Evolutionary conservation across 352 stramenopile genomes (phyloP).

Genomic region (Thraustochytrium striatum): DNA sequence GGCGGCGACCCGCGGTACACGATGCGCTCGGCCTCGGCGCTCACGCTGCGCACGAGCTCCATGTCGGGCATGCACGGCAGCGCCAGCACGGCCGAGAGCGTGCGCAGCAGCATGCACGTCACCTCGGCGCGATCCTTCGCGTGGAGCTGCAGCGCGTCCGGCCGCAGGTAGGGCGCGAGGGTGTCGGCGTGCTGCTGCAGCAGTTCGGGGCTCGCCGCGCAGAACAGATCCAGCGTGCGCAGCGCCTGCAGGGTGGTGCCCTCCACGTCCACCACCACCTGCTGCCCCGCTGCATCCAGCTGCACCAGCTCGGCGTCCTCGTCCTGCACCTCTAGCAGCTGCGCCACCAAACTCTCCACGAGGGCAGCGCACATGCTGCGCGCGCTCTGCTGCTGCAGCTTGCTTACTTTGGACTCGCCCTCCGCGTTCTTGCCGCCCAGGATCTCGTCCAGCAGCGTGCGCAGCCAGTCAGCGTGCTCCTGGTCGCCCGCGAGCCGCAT

Average conservation of each 20-base stretch:
- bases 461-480: conserved; percentile 53
- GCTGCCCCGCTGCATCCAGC: conserved; percentile 56
- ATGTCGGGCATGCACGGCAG: conserved; percentile 36
- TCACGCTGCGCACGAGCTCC: conserved; percentile 41
- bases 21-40: conserved; percentile 45
- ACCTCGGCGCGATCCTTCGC: conserved; percentile 50
- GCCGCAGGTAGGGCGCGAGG: conserved; percentile 66
- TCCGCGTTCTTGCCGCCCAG: conserved; percentile 46
- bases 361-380: conserved; percentile 18
- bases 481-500: conserved; percentile 52
- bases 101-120: conserved; percentile 44
- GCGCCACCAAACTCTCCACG: conserved; percentile 49
- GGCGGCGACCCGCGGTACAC: conserved; percentile 52
- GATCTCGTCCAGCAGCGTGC: conserved; percentile 53
- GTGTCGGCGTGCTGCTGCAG: conserved; percentile 64
- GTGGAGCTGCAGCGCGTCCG: conserved; percentile 53
- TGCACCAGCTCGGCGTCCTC: conserved; percentile 47
- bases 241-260: conserved; percentile 2
- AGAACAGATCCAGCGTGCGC: conserved; percentile 63
- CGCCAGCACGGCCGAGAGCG: conserved; percentile 49
- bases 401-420: conserved; percentile 31
- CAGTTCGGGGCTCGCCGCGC: conserved; percentile 58
- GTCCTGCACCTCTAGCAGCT: conserved; percentile 54
- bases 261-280: conserved; percentile 60
- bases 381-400: not conserved